Base-by-base conservation (phyloP, 371 early-diverging fungal species). In the Mortierella sp. region DNA sequence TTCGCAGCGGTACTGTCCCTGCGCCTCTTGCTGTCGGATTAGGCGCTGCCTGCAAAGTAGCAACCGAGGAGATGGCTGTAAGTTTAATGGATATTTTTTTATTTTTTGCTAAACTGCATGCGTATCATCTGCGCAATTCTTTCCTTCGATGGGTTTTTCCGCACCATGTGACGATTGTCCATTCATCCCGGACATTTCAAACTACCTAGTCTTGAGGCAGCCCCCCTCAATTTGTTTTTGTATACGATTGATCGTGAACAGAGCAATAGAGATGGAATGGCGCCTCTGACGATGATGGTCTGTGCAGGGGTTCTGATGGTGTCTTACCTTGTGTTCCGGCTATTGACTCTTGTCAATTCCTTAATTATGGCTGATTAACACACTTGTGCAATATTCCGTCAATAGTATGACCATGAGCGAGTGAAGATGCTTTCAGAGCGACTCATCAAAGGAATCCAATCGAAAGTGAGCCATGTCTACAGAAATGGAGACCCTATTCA, bases 1-100 rank as follows among this genome's bases (percentile, higher is more conserved):
- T 99, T 60, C 89, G 99, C 69, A 95, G 96, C 70, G 99, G 99
- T 53, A 99, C 99, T 14, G 95, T 99, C 4, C 96, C 99, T 46
- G 93, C 98, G 37, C 97, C 99, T 56, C 86, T 99, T 14, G 94
- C 90, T 18, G 99, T 97, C 43, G 99, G 99, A 23, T 80, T 99
- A 18, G 99, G 99, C 29, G 96, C 95, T 66, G 99, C 99, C 1
- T 96, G 97, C 67, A 88, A 90, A 58, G 85, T 99, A 44, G 94
- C 97, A 15, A 66, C 71, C 11, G 90, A 91, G 61, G 98, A 99
- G 80, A 96, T 98, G 94, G 86, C 85, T 81, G 94, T 94, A 86
- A 88, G 89, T 66, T 28, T 19, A n/a, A n/a, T 37, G 37, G 5
- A 37, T 3, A 37, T 37, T 37, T 37, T 3, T 23, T 45, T 37